Base-by-base conservation (phyloP, 2,329 filamentous ascomycete species). In the Phaeophleospora eucalypticola region DNA sequence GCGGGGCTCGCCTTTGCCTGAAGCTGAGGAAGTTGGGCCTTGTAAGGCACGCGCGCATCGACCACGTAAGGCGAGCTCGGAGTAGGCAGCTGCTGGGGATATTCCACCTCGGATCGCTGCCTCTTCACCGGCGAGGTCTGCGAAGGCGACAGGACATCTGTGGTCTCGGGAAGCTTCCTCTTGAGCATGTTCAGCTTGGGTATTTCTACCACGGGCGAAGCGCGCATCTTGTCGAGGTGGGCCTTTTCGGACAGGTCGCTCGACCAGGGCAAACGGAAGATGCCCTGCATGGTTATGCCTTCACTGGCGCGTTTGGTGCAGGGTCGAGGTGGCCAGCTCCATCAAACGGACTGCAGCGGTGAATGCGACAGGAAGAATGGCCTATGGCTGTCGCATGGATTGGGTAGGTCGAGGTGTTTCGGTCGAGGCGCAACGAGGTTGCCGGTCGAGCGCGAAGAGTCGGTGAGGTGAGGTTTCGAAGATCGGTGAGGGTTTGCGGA, bases 111-210 rank as follows among this genome's bases (percentile, higher is more conserved):
- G 35, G 51, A 43, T 36, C 52, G 45, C 35, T 47, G 45, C 43
- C 54, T 58, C 49, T 60, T 56, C 42, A 51, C 41, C 46, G 51
- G 43, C 37, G 46, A 53, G 36, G 46, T 41, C 45, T 48, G 45
- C 18, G 36, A 16, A 16, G 54, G 54, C 46, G 47, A 58, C 48
- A 48, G 43, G 21, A 60, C 54, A 32, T 74, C 72, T 36, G 69
- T 66, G 53, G 74, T 79, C 52, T 73, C 71, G 24, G 73, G 72
- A 45, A 75, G 71, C 65, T 82, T 82, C 52, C 80, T 75, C 72
- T 83, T 83, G 60, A 80, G 66, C 58, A 75, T 74, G 54, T 71
- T 73, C 56, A 73, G 62, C 56, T 69, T 62, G 33, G 72, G 67
- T 46, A 75, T 71, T 48, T 73, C 71, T 58, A 73, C 65, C 46